Evolutionary conservation across 2,329 filamentous ascomycete species (phyloP).

Genomic region (Pyricularia grisea): DNA sequence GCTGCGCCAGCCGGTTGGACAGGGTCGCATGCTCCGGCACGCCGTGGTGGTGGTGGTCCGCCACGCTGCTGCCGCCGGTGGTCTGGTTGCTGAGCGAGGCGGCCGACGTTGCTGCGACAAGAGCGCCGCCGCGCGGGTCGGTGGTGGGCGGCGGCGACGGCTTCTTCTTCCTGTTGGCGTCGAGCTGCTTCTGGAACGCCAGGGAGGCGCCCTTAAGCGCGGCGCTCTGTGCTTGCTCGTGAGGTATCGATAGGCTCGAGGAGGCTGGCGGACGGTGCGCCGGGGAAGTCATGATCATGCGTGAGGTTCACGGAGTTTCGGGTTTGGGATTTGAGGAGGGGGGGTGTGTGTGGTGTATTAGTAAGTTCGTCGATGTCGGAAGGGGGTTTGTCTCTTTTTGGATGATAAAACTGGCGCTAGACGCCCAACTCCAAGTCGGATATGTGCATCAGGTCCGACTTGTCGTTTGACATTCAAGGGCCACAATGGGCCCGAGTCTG

Average conservation of each 20-base stretch:
- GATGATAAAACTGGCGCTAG: not conserved
- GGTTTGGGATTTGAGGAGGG: not conserved
- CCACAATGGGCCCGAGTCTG: not conserved
- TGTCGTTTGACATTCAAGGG: not conserved
- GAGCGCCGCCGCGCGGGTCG: slow-evolving; percentile 26
- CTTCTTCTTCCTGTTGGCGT: slow-evolving; percentile 9
- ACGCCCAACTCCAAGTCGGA: not conserved
- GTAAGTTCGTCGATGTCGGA: not conserved
- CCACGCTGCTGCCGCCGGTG: slow-evolving; percentile 23
- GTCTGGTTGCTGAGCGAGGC: slow-evolving; percentile 24
- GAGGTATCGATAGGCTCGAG: not conserved
- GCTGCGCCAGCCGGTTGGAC: slow-evolving; percentile 17
- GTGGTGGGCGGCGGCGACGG: slow-evolving; percentile 9
- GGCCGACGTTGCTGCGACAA: slow-evolving; percentile 34
- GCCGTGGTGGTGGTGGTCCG: slow-evolving; percentile 8
- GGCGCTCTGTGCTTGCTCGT: slow-evolving; percentile 16
- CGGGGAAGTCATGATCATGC: not conserved
- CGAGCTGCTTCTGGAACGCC: slow-evolving; percentile 35
- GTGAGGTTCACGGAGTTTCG: not conserved
- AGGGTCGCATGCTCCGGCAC: slow-evolving; percentile 12
- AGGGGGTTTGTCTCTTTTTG: not conserved
- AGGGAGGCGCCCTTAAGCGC: slow-evolving; percentile 45
- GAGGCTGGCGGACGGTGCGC: not conserved
- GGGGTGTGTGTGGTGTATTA: not conserved
- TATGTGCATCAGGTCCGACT: not conserved